These are phyloP conservation scores for Massariosphaeria phaeospora DNA, from an alignment of 495 filamentous ascomycete genomes.

Conservation along the genomic window DNA sequence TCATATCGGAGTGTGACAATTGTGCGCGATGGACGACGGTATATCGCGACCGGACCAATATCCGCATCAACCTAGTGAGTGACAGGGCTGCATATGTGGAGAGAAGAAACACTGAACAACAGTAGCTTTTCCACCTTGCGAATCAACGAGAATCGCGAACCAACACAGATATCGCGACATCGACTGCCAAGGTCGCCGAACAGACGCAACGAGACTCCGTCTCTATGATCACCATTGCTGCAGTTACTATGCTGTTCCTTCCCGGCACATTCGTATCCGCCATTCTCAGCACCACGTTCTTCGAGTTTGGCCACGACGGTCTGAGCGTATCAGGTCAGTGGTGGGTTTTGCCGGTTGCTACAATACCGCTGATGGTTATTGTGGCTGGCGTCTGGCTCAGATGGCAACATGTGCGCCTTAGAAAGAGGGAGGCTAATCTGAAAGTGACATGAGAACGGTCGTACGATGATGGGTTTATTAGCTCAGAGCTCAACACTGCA, in stretches of 20 bases:
- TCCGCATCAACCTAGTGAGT: conserved; percentile 21
- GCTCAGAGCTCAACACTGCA: too few relatives aligned
- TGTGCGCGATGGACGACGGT: conserved; percentile 1
- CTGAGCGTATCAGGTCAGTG: conserved; percentile 8
- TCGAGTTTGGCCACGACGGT: conserved; percentile 3
- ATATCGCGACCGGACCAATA: conserved; percentile 21
- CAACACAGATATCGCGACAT: conserved; percentile 28
- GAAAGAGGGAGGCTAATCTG: not conserved
- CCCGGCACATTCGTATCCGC: conserved; percentile 39
- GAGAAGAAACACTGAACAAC: too few relatives aligned
- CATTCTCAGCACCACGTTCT: conserved; percentile 22
- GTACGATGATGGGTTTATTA: too few relatives aligned
- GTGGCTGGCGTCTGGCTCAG: conserved; percentile 13
- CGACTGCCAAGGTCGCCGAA: conserved; percentile 34
- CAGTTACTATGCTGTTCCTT: conserved; percentile 42
- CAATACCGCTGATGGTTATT: conserved; percentile 6
- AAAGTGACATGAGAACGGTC: too few relatives aligned
- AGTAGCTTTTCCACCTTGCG: conserved; percentile 25
- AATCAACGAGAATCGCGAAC: conserved; percentile 14
- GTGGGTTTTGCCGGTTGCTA: conserved; percentile 18
- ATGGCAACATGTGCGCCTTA: conserved; percentile 5
- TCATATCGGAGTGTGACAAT: conserved; percentile 8
- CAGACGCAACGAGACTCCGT: conserved; percentile 39
- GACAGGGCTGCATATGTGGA: too few relatives aligned
- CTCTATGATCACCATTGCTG: conserved; percentile 43